phyloP scores from a whole-genome alignment of 768 basidiomycete genomes.

The Panaeolus cyanescens region DNA sequence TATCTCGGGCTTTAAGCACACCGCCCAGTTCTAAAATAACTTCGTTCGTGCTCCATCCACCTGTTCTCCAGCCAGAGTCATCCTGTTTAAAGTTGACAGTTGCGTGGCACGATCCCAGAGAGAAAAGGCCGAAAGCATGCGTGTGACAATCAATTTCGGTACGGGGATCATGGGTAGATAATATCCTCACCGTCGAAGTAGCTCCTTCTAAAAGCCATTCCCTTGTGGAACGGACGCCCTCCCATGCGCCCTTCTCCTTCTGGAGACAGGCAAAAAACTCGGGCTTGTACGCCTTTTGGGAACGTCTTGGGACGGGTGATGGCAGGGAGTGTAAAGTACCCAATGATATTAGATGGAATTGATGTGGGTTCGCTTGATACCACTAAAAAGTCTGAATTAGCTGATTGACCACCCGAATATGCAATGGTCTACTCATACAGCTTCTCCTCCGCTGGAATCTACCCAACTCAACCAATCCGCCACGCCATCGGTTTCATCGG shows the following conservation, averaged over 20 bases:
- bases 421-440: constrained; percentile 39
- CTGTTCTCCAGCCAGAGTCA: constrained; percentile 24
- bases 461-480: constrained; percentile 78
- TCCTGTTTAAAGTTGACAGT: constrained; percentile 12
- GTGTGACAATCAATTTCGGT: constrained; percentile 1
- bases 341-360: constrained; percentile 83
- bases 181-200: constrained; percentile 11
- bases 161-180: constrained; percentile 1
- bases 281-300: constrained; percentile 87
- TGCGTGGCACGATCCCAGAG: background rate
- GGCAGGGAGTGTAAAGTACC: constrained; percentile 88
- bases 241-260: constrained; percentile 61
- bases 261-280: constrained; percentile 73
- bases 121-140: background rate
- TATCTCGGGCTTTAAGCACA: constrained; percentile 51
- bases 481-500: constrained; percentile 73
- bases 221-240: constrained; percentile 54
- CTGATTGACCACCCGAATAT: background rate
- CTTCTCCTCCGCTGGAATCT: constrained; percentile 68
- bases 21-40: constrained; percentile 61
- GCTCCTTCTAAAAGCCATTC: constrained; percentile 54
- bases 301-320: constrained; percentile 74
- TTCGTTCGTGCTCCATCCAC: constrained; percentile 53
- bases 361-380: constrained; percentile 75
- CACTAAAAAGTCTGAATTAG: constrained; percentile 39